These are phyloP conservation scores for Alternaria infectoria DNA, from an alignment of 2,329 filamentous ascomycete species.

Conservation along the genomic window DNA sequence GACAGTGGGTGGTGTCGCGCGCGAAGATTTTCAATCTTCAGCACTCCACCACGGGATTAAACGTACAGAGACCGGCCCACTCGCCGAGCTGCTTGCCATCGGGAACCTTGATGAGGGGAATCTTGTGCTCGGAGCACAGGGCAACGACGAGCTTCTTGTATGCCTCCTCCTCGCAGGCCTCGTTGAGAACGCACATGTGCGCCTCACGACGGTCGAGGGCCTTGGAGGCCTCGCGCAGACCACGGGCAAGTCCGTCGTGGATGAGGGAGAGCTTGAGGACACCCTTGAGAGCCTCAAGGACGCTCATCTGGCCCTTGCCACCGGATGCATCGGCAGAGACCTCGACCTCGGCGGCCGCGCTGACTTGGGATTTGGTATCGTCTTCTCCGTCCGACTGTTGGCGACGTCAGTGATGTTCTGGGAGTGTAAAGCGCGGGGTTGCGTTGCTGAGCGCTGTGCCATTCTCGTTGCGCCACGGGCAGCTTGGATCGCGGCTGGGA, in stretches of 20 bases:
- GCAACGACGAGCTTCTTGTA: conserved; percentile 99
- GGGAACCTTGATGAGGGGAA: conserved; percentile 99
- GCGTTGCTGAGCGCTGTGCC: neutral
- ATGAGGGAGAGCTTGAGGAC: conserved; percentile 98
- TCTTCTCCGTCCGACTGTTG: conserved; percentile 99
- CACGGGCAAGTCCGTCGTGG: conserved; percentile 98
- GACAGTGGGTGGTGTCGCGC: neutral
- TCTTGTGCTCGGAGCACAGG: conserved; percentile 99
- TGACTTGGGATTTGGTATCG: conserved; percentile 84
- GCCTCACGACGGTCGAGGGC: conserved; percentile 98
- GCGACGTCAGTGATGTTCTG: conserved; percentile 22
- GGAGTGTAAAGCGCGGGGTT: conserved; percentile 5
- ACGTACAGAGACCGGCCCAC: conserved; percentile 99
- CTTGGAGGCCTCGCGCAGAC: conserved; percentile 98
- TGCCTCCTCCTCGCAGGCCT: conserved; percentile 99
- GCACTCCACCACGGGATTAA: conserved; percentile 6
- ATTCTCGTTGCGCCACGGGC: neutral
- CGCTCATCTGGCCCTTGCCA: conserved; percentile 89
- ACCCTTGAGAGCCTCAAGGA: conserved; percentile 98
- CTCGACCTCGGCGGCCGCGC: conserved; percentile 89
- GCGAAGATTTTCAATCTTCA: neutral
- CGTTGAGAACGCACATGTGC: conserved; percentile 99
- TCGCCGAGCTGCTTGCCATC: conserved; percentile 99
- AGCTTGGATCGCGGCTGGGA: neutral
- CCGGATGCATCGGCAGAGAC: conserved; percentile 86